Conservation (phyloP, 345 rosid species). For the Psidium friedrichsthalianum region DNA sequence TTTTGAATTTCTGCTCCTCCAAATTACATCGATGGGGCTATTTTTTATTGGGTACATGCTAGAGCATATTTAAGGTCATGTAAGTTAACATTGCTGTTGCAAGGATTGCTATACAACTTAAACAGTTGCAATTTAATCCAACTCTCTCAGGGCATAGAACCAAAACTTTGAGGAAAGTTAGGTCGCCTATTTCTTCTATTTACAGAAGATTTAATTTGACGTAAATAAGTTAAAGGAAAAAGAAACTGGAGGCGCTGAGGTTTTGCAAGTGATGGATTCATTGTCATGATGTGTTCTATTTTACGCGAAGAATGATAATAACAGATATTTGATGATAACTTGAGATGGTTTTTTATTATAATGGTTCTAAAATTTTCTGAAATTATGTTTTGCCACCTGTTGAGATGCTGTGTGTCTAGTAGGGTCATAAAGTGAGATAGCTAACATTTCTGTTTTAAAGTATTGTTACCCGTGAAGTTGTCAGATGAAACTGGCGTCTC, state of each 20-base stretch:
- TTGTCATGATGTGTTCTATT: not conserved
- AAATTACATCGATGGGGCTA: not conserved
- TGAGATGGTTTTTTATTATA: not conserved
- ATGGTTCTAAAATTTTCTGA: not conserved
- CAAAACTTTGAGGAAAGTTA: not conserved
- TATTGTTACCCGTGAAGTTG: not conserved
- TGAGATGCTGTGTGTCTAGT: not conserved
- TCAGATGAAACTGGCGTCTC: not conserved
- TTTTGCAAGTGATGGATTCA: not conserved
- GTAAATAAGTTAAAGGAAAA: not conserved
- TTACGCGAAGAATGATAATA: not conserved
- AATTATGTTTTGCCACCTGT: not conserved
- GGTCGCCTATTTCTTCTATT: not conserved
- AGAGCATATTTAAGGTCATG: not conserved
- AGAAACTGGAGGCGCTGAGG: not conserved
- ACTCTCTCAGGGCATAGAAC: not conserved
- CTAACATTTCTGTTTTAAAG: not conserved
- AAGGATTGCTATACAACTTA: not conserved
- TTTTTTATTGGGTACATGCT: not conserved
- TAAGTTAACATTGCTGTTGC: not conserved
- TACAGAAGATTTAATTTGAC: not conserved
- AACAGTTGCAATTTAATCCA: not conserved
- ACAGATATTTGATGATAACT: not conserved
- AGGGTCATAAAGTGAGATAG: not conserved
- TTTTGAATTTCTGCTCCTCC: not conserved